A percentile compares a stretch with the other conserved stretches of the same genome.
phyloP scores from a whole-genome alignment of 2,329 filamentous ascomycete genomes.

The Aspergillus pseudonomiae region DNA sequence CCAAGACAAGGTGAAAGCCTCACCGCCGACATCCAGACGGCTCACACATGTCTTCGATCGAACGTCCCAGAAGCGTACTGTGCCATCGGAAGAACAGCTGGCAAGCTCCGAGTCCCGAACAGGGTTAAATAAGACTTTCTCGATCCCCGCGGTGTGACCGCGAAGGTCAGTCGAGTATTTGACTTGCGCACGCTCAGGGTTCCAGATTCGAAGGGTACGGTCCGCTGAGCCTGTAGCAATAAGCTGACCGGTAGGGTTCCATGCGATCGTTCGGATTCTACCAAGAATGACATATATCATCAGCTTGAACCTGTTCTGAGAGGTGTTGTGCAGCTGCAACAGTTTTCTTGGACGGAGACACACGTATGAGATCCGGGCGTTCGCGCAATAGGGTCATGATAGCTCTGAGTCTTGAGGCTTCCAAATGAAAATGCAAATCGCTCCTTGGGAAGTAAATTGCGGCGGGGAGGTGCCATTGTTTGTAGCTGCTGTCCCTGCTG shows the following conservation, averaged over 20 bases:
- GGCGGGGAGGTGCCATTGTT: slow-evolving; percentile 45
- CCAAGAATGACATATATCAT: slow-evolving; percentile 9
- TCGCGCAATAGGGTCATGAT: slow-evolving; percentile 64
- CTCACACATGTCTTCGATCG: slow-evolving; percentile 52
- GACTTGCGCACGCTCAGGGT: slow-evolving; percentile 56
- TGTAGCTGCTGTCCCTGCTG: slow-evolving; percentile 19
- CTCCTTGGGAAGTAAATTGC: slow-evolving; percentile 60
- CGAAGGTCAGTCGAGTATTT: slow-evolving; percentile 53
- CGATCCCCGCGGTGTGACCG: slow-evolving; percentile 51
- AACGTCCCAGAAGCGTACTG: slow-evolving; percentile 55
- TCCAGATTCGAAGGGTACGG: slow-evolving; percentile 91
- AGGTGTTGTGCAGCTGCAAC: neutral
- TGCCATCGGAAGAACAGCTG: slow-evolving; percentile 53
- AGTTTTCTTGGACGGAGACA: slow-evolving; percentile 28
- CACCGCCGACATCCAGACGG: slow-evolving; percentile 52
- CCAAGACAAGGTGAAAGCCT: slow-evolving; percentile 54
- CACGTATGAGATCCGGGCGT: slow-evolving; percentile 61
- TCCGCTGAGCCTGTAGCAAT: slow-evolving; percentile 88
- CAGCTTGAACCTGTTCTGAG: slow-evolving; percentile 11
- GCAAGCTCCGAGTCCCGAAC: slow-evolving; percentile 53
- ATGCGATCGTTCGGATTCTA: slow-evolving; percentile 78
- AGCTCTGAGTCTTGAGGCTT: slow-evolving; percentile 70
- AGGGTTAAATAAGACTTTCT: slow-evolving; percentile 54
- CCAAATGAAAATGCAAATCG: slow-evolving; percentile 69
- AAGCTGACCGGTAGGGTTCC: slow-evolving; percentile 82